Base-by-base conservation (phyloP, 2,329 filamentous ascomycete genomes). In the Penicillium sp. region DNA sequence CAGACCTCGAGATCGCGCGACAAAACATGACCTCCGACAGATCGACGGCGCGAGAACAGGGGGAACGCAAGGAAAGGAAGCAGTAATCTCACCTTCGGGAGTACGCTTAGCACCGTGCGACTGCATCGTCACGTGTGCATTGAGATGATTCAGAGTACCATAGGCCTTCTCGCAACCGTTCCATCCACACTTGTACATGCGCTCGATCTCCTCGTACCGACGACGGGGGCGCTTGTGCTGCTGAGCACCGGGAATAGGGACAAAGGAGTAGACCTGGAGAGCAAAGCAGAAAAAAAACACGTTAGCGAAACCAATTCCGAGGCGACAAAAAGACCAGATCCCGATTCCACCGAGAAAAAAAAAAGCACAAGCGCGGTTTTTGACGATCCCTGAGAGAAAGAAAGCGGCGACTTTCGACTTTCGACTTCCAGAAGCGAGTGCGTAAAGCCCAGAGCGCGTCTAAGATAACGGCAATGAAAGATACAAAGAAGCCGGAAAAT, bases 121-220 rank as follows among this genome's bases (percentile, higher is more conserved):
- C 77, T 99, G 95, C 95, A 98, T 98, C 14, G 95, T 98, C 51
- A 99, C 95, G 73, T 99, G 95, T 41, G 95, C 95, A 73, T 99
- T 99, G 68, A 99, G 77, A 75, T 99, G 95, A 77, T 99, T 99
- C 63, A 99, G 80, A 50, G 95, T 99, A 61, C 95, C 95, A 69
- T 99, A 99, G 2, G 95, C 95, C 80, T 99, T 99, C 78, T 99
- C 95, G 73, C 95, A 99, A 8, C 93, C 93, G 66, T 97, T 94
- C 91, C 92, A 98, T 28, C 94, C 95, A 73, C 95, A 99, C 79
- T 98, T 98, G 83, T 99, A 98, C 95, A 99, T 98, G 73, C 95
- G 89, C 81, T 99, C 95, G 69, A 99, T 99, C 76, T 99, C 95
- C 78, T 99, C 95, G 71, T 97, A 99, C 55, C 95, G 87, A 70